Evolutionary conservation across 768 basidiomycete species (phyloP), one percentile per base, ranked within the genome.

Genomic region (Russula compacta): DNA sequence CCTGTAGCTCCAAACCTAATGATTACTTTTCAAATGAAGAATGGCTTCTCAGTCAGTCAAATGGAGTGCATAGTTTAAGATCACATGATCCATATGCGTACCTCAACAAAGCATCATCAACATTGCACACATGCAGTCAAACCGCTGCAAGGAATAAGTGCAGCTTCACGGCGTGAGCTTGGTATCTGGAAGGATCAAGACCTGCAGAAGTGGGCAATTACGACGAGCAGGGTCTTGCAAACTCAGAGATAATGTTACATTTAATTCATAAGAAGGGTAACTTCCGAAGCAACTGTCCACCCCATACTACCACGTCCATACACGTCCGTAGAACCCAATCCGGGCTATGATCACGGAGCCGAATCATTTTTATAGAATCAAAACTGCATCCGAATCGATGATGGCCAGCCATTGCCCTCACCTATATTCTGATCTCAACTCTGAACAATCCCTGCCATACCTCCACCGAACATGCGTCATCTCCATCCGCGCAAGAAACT

Each of bases 401-500:
- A 6, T 19, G 24, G 7, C 3, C 10, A 51, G 21, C 48, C 40
- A 43, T 29, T 15, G 10, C 19, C 32, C 40, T 50, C 42, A 39
- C 49, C 50, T 61, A 53, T 24, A 29, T 8, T n/a, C 43, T 40
- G 17, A 62, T 42, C 33, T 62, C 61, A 4, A 62, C 44, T 36
- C 51, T 44, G 51, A 62, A 62, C 4, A 62, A 7, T 11, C 56
- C 61, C 11, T 58, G 44, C 61, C 61, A 62, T 11, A 62, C 61
- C 7, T 62, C 61, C 11, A 62, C 56, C 11, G 61, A 46, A 39
- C 61, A 62, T n/a, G 43, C 56, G 0, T 40, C 56, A 14, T 62
- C 61, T 4, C 33, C 60, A 6, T 57, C 61, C 0, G 17, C 56
- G 40, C 61, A 62, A 6, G 61, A 39, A 29, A 62, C 38, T 21